Evolutionary conservation across 1,284 basidiomycete genomes (phyloP), one percentile per base, ranked within the genome.

Genomic region (Fomitopsis schrenkii): DNA sequence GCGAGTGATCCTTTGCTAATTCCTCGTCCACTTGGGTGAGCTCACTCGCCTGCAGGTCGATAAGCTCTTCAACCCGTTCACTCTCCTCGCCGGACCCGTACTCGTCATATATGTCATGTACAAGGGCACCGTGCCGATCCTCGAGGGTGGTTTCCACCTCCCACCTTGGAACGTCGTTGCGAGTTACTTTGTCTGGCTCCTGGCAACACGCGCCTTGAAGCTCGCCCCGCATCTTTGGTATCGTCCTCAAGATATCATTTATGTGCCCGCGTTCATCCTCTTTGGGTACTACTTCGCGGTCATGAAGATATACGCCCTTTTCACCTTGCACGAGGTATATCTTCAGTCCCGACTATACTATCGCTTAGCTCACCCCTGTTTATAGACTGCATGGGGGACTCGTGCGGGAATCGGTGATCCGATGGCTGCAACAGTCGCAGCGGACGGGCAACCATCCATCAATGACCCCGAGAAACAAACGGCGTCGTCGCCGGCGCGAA

Each of bases 61-160:
- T 80, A 96, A 96, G 72, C 82, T 96, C 56, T 88, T 95, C 78
- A 96, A 96, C 74, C 94, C 94, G 1, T 80, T 95, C 65, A 96
- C 94, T 1, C 82, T 96, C 26, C 84, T 96, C 33, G 84, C 90
- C 22, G 94, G 94, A 1, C 94, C 93, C 1, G 81, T 79, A 66
- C 82, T 96, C 44, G 93, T 96, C 57, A 79, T 83, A 4, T 84
- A 86, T 67, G 79, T 96, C 55, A 82, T 93, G 57, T 89, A 84
- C 73, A 93, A 94, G 80, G 89, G 86, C 73, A 92, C 90, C 1
- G 85, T 86, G 59, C 78, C 86, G 1, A 75, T 88, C 10, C 80
- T 81, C 0, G 68, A 87, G 35, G 93, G 93, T 54, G 93, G 93
- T 30, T 96, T 94, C 72, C 93, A 95, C 78, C 76, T 96, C 57